Evolutionary conservation across 768 basidiomycete species (phyloP).

Genomic region (Tylopilus plumbeoviolaceoides): DNA sequence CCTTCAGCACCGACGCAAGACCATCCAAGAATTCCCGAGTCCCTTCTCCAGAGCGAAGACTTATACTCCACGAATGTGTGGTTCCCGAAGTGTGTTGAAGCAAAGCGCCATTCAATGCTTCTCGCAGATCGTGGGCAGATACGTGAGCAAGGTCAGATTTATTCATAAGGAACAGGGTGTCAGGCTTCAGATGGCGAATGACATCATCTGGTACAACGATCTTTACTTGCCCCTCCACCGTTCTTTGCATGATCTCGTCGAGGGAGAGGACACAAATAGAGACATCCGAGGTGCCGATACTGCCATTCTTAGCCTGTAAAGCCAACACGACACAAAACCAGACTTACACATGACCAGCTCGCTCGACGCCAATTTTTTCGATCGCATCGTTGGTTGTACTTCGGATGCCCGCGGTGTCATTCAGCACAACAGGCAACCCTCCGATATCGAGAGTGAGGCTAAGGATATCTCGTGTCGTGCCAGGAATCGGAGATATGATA

Average conservation of each 20-base stretch:
- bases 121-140: constrained; percentile 4
- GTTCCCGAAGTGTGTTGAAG: not conserved
- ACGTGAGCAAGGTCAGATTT: constrained; percentile 58
- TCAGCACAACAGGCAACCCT: constrained; percentile 74
- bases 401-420: constrained; percentile 85
- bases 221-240: constrained; percentile 1
- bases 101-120: constrained; percentile 19
- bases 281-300: constrained; percentile 64
- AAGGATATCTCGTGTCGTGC: constrained; percentile 86
- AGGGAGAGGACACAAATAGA: constrained; percentile 81
- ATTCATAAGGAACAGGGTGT: constrained; percentile 74
- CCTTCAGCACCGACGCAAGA: constrained; percentile 45
- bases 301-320: constrained; percentile 26
- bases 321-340: not conserved
- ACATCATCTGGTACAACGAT: constrained; percentile 45
- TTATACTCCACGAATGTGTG: constrained; percentile 51
- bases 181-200: constrained; percentile 42
- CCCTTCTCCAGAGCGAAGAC: constrained; percentile 57
- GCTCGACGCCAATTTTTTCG: constrained; percentile 77
- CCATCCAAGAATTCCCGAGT: constrained; percentile 55
- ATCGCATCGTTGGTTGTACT: constrained; percentile 59
- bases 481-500: constrained; percentile 83
- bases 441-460: constrained; percentile 86
- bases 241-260: constrained; percentile 35
- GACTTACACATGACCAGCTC: constrained; percentile 65